Evolutionary conservation across 2,329 filamentous ascomycete species (phyloP), one percentile per base, ranked within the genome.

Genomic region (Colletotrichum falcatum): DNA sequence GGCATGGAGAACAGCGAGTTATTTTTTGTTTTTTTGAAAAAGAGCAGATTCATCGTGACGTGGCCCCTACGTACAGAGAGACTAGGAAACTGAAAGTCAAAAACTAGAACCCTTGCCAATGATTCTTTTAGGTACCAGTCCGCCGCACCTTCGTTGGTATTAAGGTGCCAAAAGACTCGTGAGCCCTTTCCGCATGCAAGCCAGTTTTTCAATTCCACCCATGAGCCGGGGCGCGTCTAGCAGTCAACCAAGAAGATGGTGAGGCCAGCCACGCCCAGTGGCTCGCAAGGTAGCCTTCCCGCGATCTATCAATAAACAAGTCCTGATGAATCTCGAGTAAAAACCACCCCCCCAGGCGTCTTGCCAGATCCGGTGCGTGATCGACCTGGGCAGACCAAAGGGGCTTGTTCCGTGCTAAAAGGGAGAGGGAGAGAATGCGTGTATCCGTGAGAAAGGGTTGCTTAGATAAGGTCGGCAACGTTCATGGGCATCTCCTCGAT

Each of bases 401-500:
- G 65, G 68, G 68, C 68, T 59, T 68, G 39, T 65, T 70, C 56
- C 58, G 68, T 68, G 58, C 61, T 56, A 71, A 71, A 68, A 48
- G 56, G 35, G 35, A 39, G 60, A 53, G 70, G 55, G 58, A 73
- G 58, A 73, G 56, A 61, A 66, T 46, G 60, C 66, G 70, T 72
- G 39, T 59, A 61, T 65, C 60, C 66, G 62, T 64, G 37, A 72
- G 33, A 55, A 55, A 60, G 42, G 49, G 66, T 58, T 62, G 60
- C 66, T 90, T 91, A 92, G 83, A 92, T 92, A 77, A 92, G 89
- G 78, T 92, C 90, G 77, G 90, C 90, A 78, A 92, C 90, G 84
- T 92, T 92, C 96, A 99, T 98, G 81, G 96, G 96, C 96, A 99
- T 99, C 90, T 99, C 96, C 87, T 99, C 96, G 77, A 99, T 98